These are phyloP conservation scores for Amanita polypyramis DNA, from an alignment of 768 basidiomycete genomes.

Conservation along the genomic window DNA sequence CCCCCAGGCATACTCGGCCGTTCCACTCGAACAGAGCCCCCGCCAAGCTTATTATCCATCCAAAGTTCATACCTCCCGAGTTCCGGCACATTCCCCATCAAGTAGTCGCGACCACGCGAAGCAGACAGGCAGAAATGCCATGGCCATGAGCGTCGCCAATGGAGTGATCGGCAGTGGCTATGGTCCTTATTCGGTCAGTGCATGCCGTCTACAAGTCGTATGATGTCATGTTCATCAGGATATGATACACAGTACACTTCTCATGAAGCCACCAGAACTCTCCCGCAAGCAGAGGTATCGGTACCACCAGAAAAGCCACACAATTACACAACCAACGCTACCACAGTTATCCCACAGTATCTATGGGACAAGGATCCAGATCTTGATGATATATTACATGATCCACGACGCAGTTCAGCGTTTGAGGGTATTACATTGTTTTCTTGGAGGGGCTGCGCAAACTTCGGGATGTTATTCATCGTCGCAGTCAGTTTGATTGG, in stretches of 20 bases:
- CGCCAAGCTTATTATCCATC: conserved; percentile 19
- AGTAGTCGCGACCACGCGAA: conserved; percentile 15
- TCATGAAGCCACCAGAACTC: conserved; percentile 31
- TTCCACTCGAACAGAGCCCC: conserved; percentile 51
- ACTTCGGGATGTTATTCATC: conserved; percentile 62
- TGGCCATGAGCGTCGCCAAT: conserved; percentile 70
- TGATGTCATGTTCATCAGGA: conserved; percentile 9
- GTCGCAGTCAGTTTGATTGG: conserved; percentile 59
- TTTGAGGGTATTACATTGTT: conserved; percentile 63
- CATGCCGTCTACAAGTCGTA: conserved; percentile 8
- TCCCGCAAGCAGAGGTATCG: conserved; percentile 28
- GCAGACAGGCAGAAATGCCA: conserved; percentile 37
- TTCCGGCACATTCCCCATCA: conserved; percentile 16
- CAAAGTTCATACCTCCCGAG: conserved; percentile 16
- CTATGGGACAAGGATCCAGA: conserved; percentile 82
- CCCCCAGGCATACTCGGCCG: conserved; percentile 51
- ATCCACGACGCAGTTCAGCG: conserved; percentile 56
- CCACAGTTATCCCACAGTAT: conserved; percentile 58
- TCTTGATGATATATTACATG: conserved; percentile 84
- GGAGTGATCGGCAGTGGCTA: conserved; percentile 73
- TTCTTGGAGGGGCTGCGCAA: conserved; percentile 76
- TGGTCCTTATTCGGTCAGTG: conserved; percentile 76
- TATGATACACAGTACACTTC: conserved; percentile 44
- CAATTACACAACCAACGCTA: conserved; percentile 25
- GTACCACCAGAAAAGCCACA: conserved; percentile 21